Evolutionary conservation across 1,284 basidiomycete genomes (phyloP).

Genomic region (Sphagnurus paluster): DNA sequence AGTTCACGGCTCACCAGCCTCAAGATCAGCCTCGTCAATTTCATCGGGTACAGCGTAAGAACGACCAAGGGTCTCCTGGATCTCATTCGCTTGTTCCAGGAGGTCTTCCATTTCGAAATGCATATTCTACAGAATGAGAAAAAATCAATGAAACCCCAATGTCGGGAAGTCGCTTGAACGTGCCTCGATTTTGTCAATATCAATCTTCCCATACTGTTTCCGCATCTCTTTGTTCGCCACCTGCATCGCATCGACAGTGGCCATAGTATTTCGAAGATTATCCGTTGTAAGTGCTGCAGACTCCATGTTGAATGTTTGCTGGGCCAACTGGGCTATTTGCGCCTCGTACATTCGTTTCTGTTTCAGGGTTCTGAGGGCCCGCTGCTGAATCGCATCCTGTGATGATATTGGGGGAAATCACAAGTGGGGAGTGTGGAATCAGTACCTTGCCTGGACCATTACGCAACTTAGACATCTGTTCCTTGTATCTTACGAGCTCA

Average conservation of each 20-base stretch:
- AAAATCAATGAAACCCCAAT: too few relatives aligned
- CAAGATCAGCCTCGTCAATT: constrained; percentile 94
- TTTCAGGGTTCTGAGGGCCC: constrained; percentile 92
- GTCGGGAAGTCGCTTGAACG: too few relatives aligned
- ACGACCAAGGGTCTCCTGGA: constrained; percentile 91
- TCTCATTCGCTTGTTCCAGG: constrained; percentile 96
- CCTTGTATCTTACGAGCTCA: constrained; percentile 90
- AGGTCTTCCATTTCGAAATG: constrained; percentile 99
- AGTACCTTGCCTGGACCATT: constrained; percentile 95
- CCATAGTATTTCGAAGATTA: constrained; percentile 99
- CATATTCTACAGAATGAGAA: constrained; percentile 78
- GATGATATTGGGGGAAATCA: neutral
- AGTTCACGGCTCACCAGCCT: constrained; percentile 71
- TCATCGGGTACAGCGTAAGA: constrained; percentile 98
- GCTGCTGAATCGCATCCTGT: constrained; percentile 89
- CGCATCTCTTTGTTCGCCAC: constrained; percentile 96
- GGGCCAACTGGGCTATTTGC: constrained; percentile 88
- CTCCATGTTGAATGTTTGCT: constrained; percentile 99
- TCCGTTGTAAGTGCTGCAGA: constrained; percentile 95
- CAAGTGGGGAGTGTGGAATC: neutral
- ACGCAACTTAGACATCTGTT: constrained; percentile 94
- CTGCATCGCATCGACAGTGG: constrained; percentile 98
- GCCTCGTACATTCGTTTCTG: constrained; percentile 97
- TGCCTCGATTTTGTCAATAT: constrained; percentile 98
- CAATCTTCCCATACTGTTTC: constrained; percentile 97